Base-by-base conservation (phyloP, 345 rosid species). In the Salix koriyanagi region DNA sequence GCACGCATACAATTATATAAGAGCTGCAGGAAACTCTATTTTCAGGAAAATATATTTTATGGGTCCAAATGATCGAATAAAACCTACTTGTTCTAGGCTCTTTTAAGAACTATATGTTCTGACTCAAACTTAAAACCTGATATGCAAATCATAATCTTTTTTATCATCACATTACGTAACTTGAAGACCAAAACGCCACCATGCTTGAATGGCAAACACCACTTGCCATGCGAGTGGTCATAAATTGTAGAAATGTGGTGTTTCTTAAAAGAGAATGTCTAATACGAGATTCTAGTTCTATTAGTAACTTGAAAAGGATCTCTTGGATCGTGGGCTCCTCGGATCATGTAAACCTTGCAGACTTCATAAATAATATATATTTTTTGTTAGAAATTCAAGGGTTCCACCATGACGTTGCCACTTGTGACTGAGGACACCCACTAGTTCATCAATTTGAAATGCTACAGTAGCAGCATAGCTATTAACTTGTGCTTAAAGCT, bases 291-390 rank as follows among this genome's bases (percentile, higher is more conserved):
- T 16, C 14, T 3, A 50, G 21, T 75, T 14, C 6, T 30, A 42
- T 26, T 6, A 46, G 26, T 5, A 50, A 18, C 39, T 48, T 60
- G 46, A 30, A 25, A 25, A 65, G 68, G 78, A 81, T 81, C 36
- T 81, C 81, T 81, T 52, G 90, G 87, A 87, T 85, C 85, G 60
- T 74, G 87, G 2, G 85, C 85, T 87, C 76, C 87, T 87, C 65
- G 90, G 86, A 85, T 85, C 88, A 72, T 58, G 87, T n/a, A 30
- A 26, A 16, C 72, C 4, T 72, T 61, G 32, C 1, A 62, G 12
- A 46, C 28, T 50, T 30, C 23, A 15, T 6, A 39, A 30, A 4
- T 19, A 62, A 5, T 9, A 42, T n/a, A 25, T 30, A 25, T 41
- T 2, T 56, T 58, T 58, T n/a, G 28, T 58, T 9, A 58, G 28